phyloP scores from a whole-genome alignment of 495 filamentous ascomycete genomes.

The Rusavskia elegans region DNA sequence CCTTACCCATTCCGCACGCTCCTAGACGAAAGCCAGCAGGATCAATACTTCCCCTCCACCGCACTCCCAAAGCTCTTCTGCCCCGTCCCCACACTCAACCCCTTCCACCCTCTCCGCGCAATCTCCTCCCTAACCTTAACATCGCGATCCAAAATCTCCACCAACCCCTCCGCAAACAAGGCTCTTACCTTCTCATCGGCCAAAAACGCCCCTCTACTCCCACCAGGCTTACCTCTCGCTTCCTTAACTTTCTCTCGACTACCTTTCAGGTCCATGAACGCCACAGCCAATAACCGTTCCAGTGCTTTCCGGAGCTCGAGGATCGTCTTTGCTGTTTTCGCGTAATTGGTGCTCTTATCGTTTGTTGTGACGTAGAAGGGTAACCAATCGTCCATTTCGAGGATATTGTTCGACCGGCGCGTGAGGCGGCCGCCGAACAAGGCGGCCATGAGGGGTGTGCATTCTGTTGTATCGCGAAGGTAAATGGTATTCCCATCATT shows the following conservation, averaged over 20 bases:
- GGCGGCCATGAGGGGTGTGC: constrained; percentile 26
- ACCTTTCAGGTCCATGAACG: constrained; percentile 9
- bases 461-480: constrained; percentile 28
- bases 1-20: too few relatives aligned
- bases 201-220: constrained; percentile 12
- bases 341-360: constrained; percentile 7
- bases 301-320: constrained; percentile 29
- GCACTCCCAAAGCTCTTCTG: not conserved
- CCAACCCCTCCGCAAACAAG: constrained; percentile 23
- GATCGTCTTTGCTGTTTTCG: constrained; percentile 19
- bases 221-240: not conserved
- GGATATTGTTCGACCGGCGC: constrained; percentile 8
- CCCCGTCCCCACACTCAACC: not conserved
- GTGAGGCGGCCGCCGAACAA: constrained; percentile 36
- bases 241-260: not conserved
- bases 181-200: constrained; percentile 24
- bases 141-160: constrained; percentile 22
- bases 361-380: constrained; percentile 18
- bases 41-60: not conserved
- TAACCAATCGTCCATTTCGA: constrained; percentile 36
- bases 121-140: not conserved
- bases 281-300: constrained; percentile 11
- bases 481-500: constrained; percentile 26
- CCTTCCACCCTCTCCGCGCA: not conserved
- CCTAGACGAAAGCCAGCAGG: too few relatives aligned